phyloP scores from a whole-genome alignment of 768 basidiomycete species.

The Pleurotus ostreatus region DNA sequence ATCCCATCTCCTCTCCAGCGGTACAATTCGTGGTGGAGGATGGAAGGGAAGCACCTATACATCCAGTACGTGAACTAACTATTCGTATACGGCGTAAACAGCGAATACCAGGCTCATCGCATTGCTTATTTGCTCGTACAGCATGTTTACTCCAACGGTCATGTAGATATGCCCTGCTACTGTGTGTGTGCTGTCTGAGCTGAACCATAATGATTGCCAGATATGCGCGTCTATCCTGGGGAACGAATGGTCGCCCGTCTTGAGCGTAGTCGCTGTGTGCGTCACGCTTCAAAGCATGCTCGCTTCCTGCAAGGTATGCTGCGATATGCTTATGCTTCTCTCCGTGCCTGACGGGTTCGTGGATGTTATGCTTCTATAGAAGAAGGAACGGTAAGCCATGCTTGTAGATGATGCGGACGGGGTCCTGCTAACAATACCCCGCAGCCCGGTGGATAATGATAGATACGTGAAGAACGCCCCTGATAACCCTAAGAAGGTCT shows the following conservation, averaged over 20 bases:
- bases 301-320: conserved; percentile 78
- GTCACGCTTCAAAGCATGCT: conserved; percentile 91
- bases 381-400: conserved; percentile 56
- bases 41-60: conserved; percentile 62
- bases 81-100: background rate
- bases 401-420: background rate
- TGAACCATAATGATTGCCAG: conserved; percentile 29
- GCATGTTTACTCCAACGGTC: conserved; percentile 88
- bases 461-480: conserved; percentile 76
- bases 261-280: conserved; percentile 78
- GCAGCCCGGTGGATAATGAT: conserved; percentile 80
- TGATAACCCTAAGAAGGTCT: conserved; percentile 82
- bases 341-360: conserved; percentile 34
- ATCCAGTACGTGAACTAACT: conserved; percentile 55
- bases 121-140: conserved; percentile 21
- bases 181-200: conserved; percentile 10
- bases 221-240: conserved; percentile 90
- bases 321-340: no score
- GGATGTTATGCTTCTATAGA: conserved; percentile 58
- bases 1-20: conserved; percentile 85
- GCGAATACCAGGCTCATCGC: conserved; percentile 6
- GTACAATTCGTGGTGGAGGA: conserved; percentile 79
- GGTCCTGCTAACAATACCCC: conserved; percentile 8
- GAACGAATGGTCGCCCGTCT: conserved; percentile 86
- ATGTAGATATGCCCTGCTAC: conserved; percentile 41